Evolutionary conservation across 805 yeast species (phyloP).

Genomic region (Metschnikowia santaceciliae): DNA sequence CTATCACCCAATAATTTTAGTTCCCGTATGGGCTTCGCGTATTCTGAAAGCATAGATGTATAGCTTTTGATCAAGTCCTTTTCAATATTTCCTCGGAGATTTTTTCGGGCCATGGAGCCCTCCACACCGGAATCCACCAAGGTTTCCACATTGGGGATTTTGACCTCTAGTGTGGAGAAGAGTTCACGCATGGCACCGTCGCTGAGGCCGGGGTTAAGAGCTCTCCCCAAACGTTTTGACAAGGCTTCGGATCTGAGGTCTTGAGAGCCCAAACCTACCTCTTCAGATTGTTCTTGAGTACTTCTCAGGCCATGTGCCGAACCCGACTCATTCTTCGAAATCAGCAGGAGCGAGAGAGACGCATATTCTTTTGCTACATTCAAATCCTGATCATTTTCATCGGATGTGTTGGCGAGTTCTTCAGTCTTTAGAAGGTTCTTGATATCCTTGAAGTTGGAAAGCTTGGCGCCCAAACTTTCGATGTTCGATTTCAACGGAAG

Average conservation of each 20-base stretch:
- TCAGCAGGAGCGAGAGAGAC: conserved; percentile 38
- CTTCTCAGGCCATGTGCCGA: neutral
- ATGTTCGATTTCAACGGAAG: conserved; percentile 38
- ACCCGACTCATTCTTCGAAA: conserved; percentile 7
- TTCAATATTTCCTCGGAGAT: conserved; percentile 58
- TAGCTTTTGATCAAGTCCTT: conserved; percentile 56
- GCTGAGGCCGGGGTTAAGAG: conserved; percentile 41
- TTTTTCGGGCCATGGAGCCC: conserved; percentile 60
- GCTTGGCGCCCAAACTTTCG: conserved; percentile 29
- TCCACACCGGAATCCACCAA: conserved; percentile 45
- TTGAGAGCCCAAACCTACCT: neutral
- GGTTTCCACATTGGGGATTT: conserved; percentile 28
- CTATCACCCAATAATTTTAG: conserved; percentile 18
- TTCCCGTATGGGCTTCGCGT: conserved; percentile 27
- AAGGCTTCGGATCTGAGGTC: conserved; percentile 19
- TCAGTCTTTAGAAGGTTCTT: conserved; percentile 25
- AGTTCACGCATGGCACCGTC: conserved; percentile 34
- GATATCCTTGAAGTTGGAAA: conserved; percentile 32
- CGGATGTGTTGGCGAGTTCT: conserved; percentile 4
- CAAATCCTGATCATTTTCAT: conserved; percentile 7
- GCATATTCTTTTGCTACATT: conserved; percentile 48
- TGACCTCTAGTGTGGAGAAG: conserved; percentile 26
- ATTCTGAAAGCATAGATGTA: conserved; percentile 30
- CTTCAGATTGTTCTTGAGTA: neutral
- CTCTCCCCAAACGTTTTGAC: conserved; percentile 46